Evolutionary conservation across 257 asterid species (phyloP).

Genomic region (Phtheirospermum japonicum): DNA sequence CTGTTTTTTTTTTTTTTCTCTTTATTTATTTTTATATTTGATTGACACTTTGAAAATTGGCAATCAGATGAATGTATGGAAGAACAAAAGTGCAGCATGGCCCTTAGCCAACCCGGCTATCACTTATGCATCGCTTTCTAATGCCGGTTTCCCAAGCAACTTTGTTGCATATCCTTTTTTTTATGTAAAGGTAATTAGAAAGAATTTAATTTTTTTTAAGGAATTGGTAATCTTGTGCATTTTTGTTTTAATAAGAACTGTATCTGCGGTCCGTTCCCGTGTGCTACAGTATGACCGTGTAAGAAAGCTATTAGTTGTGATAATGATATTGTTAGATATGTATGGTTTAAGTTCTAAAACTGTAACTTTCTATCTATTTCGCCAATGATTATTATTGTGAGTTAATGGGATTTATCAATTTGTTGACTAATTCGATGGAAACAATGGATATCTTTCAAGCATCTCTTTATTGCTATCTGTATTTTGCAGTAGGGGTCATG

Average conservation of each 20-base stretch:
- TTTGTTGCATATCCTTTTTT: slow-evolving; percentile 97
- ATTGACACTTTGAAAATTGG: too few species aligned
- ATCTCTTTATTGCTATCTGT: too few species aligned
- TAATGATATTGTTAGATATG: slow-evolving; percentile 25
- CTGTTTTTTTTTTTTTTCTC: too few species aligned
- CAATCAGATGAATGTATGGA: slow-evolving; percentile 59
- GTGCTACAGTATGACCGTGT: slow-evolving; percentile 6
- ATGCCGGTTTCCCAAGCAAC: slow-evolving; percentile 83
- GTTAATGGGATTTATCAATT: too few species aligned
- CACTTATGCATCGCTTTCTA: slow-evolving; percentile 85
- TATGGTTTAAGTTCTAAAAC: slow-evolving; percentile 23
- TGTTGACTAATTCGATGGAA: too few species aligned
- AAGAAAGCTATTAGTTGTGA: neutral
- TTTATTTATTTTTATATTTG: too few species aligned
- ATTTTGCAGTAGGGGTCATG: slow-evolving; percentile 36
- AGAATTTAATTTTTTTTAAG: too few species aligned
- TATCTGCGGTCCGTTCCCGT: neutral
- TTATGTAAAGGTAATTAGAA: slow-evolving; percentile 56
- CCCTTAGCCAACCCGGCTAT: slow-evolving; percentile 89
- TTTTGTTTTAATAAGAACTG: too few species aligned
- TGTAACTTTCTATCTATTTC: neutral
- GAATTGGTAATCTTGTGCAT: too few species aligned
- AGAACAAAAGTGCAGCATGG: slow-evolving; percentile 77
- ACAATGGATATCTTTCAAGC: too few species aligned
- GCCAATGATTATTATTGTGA: too few species aligned